phyloP scores from a whole-genome alignment of 106 monocot species.

The Allium sativum region DNA sequence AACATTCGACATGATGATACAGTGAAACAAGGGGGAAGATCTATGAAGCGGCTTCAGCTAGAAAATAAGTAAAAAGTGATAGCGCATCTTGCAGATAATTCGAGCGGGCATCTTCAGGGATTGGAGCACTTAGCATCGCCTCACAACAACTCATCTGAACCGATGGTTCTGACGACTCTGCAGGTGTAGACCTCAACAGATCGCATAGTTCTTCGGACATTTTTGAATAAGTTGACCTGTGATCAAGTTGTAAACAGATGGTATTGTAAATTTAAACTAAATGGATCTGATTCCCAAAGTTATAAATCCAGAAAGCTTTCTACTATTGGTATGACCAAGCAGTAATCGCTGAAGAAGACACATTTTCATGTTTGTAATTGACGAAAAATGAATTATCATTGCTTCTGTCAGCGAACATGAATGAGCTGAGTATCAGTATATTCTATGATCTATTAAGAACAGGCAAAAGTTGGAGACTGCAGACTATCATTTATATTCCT shows the following conservation, averaged over 20 bases:
- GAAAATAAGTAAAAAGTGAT: slow-evolving; percentile 67
- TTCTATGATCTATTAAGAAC: no score
- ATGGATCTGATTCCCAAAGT: no score
- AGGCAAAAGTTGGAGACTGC: no score
- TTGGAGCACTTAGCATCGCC: slow-evolving; percentile 60
- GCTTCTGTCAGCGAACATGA: no score
- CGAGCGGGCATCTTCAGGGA: slow-evolving; percentile 56
- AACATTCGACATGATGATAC: neutral
- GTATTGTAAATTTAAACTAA: no score
- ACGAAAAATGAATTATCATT: no score
- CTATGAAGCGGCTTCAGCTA: slow-evolving; percentile 32
- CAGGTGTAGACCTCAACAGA: slow-evolving; percentile 41
- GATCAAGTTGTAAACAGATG: neutral
- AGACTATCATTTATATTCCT: no score
- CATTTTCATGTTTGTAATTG: no score
- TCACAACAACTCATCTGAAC: slow-evolving; percentile 81
- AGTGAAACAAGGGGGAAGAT: neutral
- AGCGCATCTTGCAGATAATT: slow-evolving; percentile 69
- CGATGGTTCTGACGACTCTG: slow-evolving; percentile 26
- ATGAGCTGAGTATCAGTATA: no score
- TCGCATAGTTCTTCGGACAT: slow-evolving; percentile 75
- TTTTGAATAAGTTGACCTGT: slow-evolving; percentile 65
- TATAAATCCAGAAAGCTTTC: no score
- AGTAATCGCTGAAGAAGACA: no score
- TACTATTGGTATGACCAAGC: no score